phyloP scores from a whole-genome alignment of 1,284 basidiomycete species.

The Takashimella koratensis region DNA sequence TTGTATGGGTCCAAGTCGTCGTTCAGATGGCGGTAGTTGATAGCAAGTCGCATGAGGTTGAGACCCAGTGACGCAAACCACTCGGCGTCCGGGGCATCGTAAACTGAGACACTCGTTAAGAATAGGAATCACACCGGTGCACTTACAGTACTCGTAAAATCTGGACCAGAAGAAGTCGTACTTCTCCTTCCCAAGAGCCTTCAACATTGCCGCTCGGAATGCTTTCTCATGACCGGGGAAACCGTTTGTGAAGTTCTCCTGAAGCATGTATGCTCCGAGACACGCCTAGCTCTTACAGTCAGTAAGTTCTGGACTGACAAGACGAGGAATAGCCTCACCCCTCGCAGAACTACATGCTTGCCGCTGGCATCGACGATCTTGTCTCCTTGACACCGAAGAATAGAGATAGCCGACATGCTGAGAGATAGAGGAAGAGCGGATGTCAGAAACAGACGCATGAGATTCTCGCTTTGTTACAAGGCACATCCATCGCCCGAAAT shows the following conservation, averaged over 20 bases:
- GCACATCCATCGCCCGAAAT: not conserved
- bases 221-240: conserved; percentile 51
- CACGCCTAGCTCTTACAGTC: not conserved
- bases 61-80: conserved; percentile 60
- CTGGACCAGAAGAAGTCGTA: conserved; percentile 72
- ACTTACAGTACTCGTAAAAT: conserved; percentile 9
- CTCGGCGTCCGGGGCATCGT: conserved; percentile 53
- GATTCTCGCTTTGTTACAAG: not conserved
- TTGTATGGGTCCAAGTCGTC: conserved; percentile 44
- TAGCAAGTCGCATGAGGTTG: conserved; percentile 55
- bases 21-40: conserved; percentile 47
- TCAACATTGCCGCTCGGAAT: conserved; percentile 63
- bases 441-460: not conserved
- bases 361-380: conserved; percentile 59
- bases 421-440: not conserved
- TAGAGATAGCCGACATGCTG: not conserved
- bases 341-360: conserved; percentile 59
- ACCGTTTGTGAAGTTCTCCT: conserved; percentile 47
- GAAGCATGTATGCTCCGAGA: conserved; percentile 26
- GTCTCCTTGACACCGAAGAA: conserved; percentile 57
- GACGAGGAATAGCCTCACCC: conserved; percentile 55
- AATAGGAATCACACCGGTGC: no score
- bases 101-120: not conserved
- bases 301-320: not conserved
- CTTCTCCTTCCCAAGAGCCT: conserved; percentile 63